phyloP scores from a whole-genome alignment of 2,329 filamentous ascomycete species.

The Penicillium glabrum region DNA sequence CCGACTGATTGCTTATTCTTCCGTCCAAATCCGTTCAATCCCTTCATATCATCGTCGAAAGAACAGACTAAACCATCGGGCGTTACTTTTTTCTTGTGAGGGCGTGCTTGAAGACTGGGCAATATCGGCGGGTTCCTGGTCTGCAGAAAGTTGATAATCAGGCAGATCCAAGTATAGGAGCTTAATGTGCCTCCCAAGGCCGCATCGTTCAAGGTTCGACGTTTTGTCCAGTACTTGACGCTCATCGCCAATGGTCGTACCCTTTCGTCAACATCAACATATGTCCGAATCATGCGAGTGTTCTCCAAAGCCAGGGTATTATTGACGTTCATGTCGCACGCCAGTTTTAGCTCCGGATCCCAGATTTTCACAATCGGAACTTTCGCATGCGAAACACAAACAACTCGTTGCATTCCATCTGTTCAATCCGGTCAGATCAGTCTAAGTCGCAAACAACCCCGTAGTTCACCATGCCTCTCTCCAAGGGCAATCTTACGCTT shows the following conservation, averaged over 20 bases:
- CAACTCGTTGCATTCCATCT: conserved; percentile 97
- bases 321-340: conserved; percentile 99
- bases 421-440: conserved; percentile 16
- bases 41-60: conserved; percentile 83
- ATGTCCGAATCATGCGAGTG: conserved; percentile 95
- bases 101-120: conserved; percentile 77
- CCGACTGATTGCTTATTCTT: conserved; percentile 81
- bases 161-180: conserved; percentile 98
- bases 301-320: conserved; percentile 94
- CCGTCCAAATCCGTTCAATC: conserved; percentile 70
- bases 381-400: conserved; percentile 91
- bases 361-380: conserved; percentile 98
- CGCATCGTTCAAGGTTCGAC: conserved; percentile 94
- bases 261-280: conserved; percentile 87
- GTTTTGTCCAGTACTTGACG: conserved; percentile 95
- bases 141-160: conserved; percentile 96
- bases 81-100: conserved; percentile 60
- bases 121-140: conserved; percentile 79
- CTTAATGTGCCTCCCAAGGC: conserved; percentile 91
- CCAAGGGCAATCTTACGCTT: conserved; percentile 63
- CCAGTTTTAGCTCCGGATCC: conserved; percentile 86
- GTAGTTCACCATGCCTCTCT: neutral
- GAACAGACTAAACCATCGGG: conserved; percentile 68
- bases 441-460: neutral
- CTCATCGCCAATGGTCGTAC: conserved; percentile 94